These are phyloP conservation scores for Thelonectria rubi DNA, from an alignment of 2,329 filamentous ascomycete species.

Conservation along the genomic window DNA sequence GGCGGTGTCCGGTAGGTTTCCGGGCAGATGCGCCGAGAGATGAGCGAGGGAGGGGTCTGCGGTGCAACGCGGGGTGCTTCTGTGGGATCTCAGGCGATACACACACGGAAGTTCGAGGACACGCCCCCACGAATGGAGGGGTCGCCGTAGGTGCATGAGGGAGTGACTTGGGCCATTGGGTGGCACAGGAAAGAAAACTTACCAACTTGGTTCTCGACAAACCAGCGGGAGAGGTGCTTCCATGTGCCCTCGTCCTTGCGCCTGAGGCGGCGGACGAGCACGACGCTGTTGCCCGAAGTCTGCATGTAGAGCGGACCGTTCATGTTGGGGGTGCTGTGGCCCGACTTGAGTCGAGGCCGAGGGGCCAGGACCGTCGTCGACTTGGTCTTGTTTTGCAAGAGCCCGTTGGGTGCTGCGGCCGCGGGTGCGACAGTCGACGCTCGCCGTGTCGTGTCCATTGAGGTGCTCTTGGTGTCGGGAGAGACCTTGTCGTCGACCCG, in stretches of 20 bases:
- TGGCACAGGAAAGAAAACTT: conserved; percentile 49
- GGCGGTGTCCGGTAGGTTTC: conserved; percentile 27
- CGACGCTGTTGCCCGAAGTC: conserved; percentile 59
- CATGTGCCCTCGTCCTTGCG: conserved; percentile 69
- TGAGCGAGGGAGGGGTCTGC: conserved; percentile 28
- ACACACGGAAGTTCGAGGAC: background rate
- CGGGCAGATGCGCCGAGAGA: conserved; percentile 24
- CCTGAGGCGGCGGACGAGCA: conserved; percentile 66
- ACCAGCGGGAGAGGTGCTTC: conserved; percentile 71
- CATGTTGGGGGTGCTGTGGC: conserved; percentile 54
- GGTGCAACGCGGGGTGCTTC: conserved; percentile 39
- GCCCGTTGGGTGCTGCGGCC: conserved; percentile 11
- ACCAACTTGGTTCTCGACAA: conserved; percentile 85
- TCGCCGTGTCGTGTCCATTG: conserved; percentile 26
- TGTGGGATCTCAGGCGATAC: conserved; percentile 27
- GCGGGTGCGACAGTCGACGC: conserved; percentile 23
- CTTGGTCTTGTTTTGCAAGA: conserved; percentile 27
- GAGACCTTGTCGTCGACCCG: conserved; percentile 40
- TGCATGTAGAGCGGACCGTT: conserved; percentile 68
- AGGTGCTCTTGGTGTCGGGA: conserved; percentile 20
- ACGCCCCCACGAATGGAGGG: conserved; percentile 13
- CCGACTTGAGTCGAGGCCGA: conserved; percentile 44
- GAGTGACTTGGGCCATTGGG: background rate
- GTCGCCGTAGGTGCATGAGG: conserved; percentile 5
- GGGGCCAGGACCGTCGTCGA: conserved; percentile 32